Conservation (phyloP, 768 basidiomycete species). For the Mycena leptocephala region DNA sequence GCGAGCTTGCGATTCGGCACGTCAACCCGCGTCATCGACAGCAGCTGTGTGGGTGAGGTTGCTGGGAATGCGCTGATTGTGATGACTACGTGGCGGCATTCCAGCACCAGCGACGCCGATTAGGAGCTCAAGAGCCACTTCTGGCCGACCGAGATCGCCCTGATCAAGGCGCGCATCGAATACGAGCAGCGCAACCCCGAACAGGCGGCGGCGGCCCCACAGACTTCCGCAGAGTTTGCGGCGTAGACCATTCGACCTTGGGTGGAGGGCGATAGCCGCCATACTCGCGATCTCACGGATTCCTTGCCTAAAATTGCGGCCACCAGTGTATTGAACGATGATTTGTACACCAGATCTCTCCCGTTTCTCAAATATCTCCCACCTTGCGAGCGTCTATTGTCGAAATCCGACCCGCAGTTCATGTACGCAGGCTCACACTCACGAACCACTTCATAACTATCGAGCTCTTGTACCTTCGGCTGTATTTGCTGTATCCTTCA, state of each 20-base stretch:
- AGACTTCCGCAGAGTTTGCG: conserved; percentile 25
- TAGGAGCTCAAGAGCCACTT: conserved; percentile 28
- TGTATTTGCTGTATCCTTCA: conserved; percentile 29
- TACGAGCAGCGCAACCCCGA: conserved; percentile 27
- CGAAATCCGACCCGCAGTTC: conserved; percentile 26
- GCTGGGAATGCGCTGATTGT: conserved; percentile 23
- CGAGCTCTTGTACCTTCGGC: conserved; percentile 24
- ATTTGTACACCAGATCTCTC: conserved; percentile 23
- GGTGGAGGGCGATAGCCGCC: conserved; percentile 25
- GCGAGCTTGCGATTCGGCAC: conserved; percentile 26
- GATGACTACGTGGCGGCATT: conserved; percentile 27
- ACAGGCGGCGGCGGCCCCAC: conserved; percentile 15
- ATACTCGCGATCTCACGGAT: conserved; percentile 23
- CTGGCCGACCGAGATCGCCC: conserved; percentile 26
- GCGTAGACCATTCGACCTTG: conserved; percentile 27
- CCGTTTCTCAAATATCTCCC: conserved; percentile 25
- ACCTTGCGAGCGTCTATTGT: conserved; percentile 25
- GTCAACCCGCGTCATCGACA: conserved; percentile 26
- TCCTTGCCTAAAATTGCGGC: conserved; percentile 25
- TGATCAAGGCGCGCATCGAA: conserved; percentile 28
- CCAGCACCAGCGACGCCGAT: conserved; percentile 27
- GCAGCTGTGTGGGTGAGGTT: conserved; percentile 27
- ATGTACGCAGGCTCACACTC: conserved; percentile 19
- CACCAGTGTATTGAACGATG: conserved; percentile 25
- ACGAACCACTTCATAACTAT: conserved; percentile 21